Conservation (phyloP, 2,329 filamentous ascomycete genomes). For the Westerdykella sp. region DNA sequence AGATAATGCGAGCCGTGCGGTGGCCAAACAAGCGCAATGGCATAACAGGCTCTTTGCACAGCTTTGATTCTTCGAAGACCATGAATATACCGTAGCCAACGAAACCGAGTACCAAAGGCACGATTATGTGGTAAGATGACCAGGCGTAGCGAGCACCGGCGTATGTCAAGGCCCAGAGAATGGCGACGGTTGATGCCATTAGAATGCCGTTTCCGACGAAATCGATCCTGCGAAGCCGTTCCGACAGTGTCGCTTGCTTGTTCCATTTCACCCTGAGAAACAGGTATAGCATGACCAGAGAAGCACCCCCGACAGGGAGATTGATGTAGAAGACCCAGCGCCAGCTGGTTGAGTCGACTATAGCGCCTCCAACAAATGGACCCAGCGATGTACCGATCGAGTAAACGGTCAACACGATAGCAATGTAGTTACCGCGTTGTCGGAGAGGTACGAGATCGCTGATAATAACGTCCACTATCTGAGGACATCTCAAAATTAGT, state of each 20-base stretch:
- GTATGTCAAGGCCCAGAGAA: conserved; percentile 25
- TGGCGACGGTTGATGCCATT: conserved; percentile 27
- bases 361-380: conserved; percentile 31
- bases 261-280: conserved; percentile 34
- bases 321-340: conserved; percentile 36
- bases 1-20: conserved; percentile 29
- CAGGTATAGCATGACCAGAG: conserved; percentile 9
- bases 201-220: conserved; percentile 38
- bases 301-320: conserved; percentile 13
- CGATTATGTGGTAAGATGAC: conserved; percentile 35
- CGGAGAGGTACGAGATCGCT: conserved; percentile 42
- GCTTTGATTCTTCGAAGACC: conserved; percentile 32
- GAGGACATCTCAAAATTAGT: conserved; percentile 10
- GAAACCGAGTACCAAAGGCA: conserved; percentile 40
- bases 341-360: conserved; percentile 35
- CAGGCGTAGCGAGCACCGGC: conserved; percentile 39
- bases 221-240: conserved; percentile 21
- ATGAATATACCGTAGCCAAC: conserved; percentile 32
- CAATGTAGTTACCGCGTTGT: conserved; percentile 21
- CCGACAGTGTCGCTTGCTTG: not conserved
- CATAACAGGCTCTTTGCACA: conserved; percentile 17
- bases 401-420: too few relatives aligned
- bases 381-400: too few relatives aligned
- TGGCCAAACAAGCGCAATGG: conserved; percentile 39
- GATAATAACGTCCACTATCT: conserved; percentile 39